Evolutionary conservation across 1,284 basidiomycete species (phyloP), one percentile per base, ranked within the genome.

Genomic region (Xerocomus amazonicus): DNA sequence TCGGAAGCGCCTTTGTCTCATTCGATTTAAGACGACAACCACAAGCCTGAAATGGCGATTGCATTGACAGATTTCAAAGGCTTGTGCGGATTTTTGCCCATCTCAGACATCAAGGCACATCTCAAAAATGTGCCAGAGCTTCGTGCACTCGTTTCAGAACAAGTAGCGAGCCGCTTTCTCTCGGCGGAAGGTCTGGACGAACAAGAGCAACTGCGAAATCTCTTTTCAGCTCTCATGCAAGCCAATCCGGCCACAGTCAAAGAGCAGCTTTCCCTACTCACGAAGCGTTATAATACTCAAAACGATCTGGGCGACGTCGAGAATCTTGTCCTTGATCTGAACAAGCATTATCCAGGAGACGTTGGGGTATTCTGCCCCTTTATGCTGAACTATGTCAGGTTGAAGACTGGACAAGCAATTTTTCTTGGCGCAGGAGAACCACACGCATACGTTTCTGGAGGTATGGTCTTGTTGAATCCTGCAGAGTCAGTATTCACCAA

Each of bases 41-140:
- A 97, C 64, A 97, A 97, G 71, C 97, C 97, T 4, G 97, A 99
- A 69, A 97, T 99, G 92, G 94, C 95, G 10, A 81, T 99, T 45
- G 97, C 97, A 1, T 71, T 99, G 48, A 95, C 94, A 0, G 81
- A 87, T 7, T 99, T 99, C 75, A 77, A 78, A 34, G 97, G 92
- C 0, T 80, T 99, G 63, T 97, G 93, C 64, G 94, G 94, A 29
- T 97, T 97, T 73, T 77, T 86, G 10, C 93, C 93, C 4, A 77
- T 94, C 1, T 63, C 75, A 1, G 74, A 83, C 47, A 91, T 97
- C 59, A 79, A 81, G 12, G 66, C 73, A 6, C 82, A 84, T 68
- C 77, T 99, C 50, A 62, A 71, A 29, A 70, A 67, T 28, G 87
- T 92, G 0, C 87, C 90, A 40, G 96, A 99, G 66, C 79, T 99